A percentile compares a stretch with the other conserved stretches of the same genome.
phyloP scores from a whole-genome alignment of 495 filamentous ascomycete genomes.

The Talaromyces proteolyticus region DNA sequence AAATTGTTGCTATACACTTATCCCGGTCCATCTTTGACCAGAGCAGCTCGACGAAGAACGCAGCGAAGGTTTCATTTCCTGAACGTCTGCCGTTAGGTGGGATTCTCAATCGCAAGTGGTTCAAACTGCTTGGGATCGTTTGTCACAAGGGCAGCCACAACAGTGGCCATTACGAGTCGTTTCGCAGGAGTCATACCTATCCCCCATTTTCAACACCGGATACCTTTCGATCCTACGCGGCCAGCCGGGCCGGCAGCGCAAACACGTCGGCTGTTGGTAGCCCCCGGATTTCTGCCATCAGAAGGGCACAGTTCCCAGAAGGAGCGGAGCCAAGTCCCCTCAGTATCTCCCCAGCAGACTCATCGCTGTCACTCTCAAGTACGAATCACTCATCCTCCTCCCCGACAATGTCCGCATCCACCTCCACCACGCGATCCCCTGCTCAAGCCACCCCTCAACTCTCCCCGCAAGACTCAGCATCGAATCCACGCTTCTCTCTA shows the following conservation, averaged over 20 bases:
- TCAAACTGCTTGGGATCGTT: constrained; percentile 81
- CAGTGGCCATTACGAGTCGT: constrained; percentile 96
- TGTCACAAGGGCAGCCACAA: constrained; percentile 95
- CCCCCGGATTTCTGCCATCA: constrained; percentile 26
- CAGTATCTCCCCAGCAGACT: constrained; percentile 30
- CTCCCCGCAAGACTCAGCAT: neutral
- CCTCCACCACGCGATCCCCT: neutral
- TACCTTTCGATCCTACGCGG: constrained; percentile 62
- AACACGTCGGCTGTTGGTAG: constrained; percentile 38
- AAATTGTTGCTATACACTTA: constrained; percentile 84
- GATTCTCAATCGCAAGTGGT: constrained; percentile 68
- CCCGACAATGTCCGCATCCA: neutral
- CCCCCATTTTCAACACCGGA: constrained; percentile 78
- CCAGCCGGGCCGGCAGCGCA: constrained; percentile 49
- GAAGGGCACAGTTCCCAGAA: constrained; percentile 11
- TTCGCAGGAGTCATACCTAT: constrained; percentile 76
- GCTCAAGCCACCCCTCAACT: neutral
- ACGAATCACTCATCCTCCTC: constrained; percentile 14
- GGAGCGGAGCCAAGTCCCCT: constrained; percentile 17
- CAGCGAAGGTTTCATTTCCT: constrained; percentile 87
- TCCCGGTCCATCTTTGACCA: constrained; percentile 86
- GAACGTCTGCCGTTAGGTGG: constrained; percentile 77
- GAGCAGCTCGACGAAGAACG: constrained; percentile 81
- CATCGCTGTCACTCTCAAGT: constrained; percentile 35
- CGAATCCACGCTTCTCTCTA: neutral